Percentiles rank a stretch among this genome's conserved stretches.
Conservation (phyloP, 2,329 filamentous ascomycete species). For the Pyrenochaeta sp. region DNA sequence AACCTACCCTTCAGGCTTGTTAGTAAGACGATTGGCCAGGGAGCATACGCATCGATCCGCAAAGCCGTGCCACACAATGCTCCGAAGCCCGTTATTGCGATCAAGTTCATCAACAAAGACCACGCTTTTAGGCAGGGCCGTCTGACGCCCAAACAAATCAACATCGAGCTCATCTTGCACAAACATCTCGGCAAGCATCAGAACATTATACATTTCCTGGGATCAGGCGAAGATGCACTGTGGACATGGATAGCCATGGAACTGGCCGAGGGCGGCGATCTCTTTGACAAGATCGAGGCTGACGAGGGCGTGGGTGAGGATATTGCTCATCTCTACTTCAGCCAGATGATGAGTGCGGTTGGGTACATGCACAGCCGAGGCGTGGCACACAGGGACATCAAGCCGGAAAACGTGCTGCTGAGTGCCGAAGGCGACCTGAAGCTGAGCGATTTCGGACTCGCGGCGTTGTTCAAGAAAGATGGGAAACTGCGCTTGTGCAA, state of each 20-base stretch:
- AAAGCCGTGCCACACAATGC: slow-evolving; percentile 81
- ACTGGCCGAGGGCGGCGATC: slow-evolving; percentile 89
- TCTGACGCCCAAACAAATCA: slow-evolving; percentile 86
- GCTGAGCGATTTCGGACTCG: slow-evolving; percentile 95
- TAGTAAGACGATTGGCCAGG: slow-evolving; percentile 94
- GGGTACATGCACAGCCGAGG: slow-evolving; percentile 96
- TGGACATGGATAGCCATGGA: slow-evolving; percentile 99
- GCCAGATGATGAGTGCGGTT: slow-evolving; percentile 87
- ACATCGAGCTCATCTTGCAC: slow-evolving; percentile 91
- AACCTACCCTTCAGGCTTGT: slow-evolving; percentile 93
- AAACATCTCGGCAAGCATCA: slow-evolving; percentile 86
- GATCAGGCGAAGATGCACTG: slow-evolving; percentile 79
- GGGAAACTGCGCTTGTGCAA: slow-evolving; percentile 81
- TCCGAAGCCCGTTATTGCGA: slow-evolving; percentile 82
- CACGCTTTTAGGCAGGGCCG: slow-evolving; percentile 90
- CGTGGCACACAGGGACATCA: slow-evolving; percentile 79
- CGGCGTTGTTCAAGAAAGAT: slow-evolving; percentile 90
- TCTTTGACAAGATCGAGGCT: slow-evolving; percentile 99
- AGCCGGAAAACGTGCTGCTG: slow-evolving; percentile 92
- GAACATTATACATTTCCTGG: slow-evolving; percentile 93
- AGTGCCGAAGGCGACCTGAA: slow-evolving; percentile 87
- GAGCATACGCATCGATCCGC: slow-evolving; percentile 98
- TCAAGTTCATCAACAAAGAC: slow-evolving; percentile 98
- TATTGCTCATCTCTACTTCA: slow-evolving; percentile 95
- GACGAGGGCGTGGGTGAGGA: slow-evolving; percentile 94